Percentiles rank a stretch among this genome's conserved stretches.
phyloP scores from a whole-genome alignment of 257 asterid species.

The Penstemon davidsonii region DNA sequence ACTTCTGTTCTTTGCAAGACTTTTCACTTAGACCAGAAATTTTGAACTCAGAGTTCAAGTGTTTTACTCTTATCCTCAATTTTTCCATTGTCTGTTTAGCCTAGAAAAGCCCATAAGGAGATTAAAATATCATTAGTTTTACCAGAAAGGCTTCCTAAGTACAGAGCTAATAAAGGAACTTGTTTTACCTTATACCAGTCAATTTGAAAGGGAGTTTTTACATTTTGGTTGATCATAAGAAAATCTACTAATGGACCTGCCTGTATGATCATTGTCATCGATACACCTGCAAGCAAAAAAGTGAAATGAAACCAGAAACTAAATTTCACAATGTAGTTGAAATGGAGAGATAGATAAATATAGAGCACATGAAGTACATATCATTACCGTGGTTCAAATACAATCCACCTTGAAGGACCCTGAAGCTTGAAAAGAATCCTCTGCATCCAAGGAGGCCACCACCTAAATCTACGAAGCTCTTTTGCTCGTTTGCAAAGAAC shows the following conservation, averaged over 20 bases:
- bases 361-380: background rate
- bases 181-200: slow-evolving; percentile 50
- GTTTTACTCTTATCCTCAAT: slow-evolving; percentile 44
- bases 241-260: slow-evolving; percentile 50
- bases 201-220: slow-evolving; percentile 39
- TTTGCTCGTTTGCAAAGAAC: slow-evolving; percentile 36
- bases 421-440: slow-evolving; percentile 55
- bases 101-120: slow-evolving; percentile 16
- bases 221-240: slow-evolving; percentile 46
- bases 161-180: no score
- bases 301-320: slow-evolving; percentile 14
- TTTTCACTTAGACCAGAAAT: slow-evolving; percentile 47
- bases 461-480: slow-evolving; percentile 39
- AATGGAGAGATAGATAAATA: background rate
- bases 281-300: slow-evolving; percentile 37
- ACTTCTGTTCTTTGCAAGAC: slow-evolving; percentile 54
- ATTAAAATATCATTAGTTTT: background rate
- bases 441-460: slow-evolving; percentile 51
- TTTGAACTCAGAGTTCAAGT: slow-evolving; percentile 40
- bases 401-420: slow-evolving; percentile 49
- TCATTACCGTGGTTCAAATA: slow-evolving; percentile 46
- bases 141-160: background rate
- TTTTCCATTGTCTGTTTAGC: slow-evolving; percentile 44
- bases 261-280: slow-evolving; percentile 43
- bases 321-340: background rate